Conservation (phyloP, 2,329 filamentous ascomycete species). For the Pseudogymnoascus sp. region DNA sequence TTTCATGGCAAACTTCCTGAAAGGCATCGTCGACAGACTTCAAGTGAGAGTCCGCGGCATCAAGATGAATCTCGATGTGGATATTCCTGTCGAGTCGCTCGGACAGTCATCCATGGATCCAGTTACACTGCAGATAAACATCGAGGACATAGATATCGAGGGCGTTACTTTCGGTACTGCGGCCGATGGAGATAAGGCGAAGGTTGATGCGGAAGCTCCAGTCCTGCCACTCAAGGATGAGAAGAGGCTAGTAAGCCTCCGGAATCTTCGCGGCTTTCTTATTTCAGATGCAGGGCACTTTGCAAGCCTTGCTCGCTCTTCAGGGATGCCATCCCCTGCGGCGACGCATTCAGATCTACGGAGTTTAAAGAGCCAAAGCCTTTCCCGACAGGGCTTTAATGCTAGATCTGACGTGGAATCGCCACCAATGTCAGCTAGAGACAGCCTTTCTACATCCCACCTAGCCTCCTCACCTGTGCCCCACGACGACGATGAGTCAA, state of each 20-base stretch:
- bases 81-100: slow-evolving; percentile 41
- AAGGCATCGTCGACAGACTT: slow-evolving; percentile 65
- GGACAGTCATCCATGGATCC: slow-evolving; percentile 37
- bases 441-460: background rate
- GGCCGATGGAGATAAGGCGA: slow-evolving; percentile 10
- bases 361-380: slow-evolving; percentile 3
- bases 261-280: slow-evolving; percentile 54
- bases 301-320: slow-evolving; percentile 49
- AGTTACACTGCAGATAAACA: slow-evolving; percentile 56
- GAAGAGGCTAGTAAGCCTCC: slow-evolving; percentile 57
- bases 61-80: slow-evolving; percentile 57
- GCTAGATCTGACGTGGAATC: slow-evolving; percentile 3
- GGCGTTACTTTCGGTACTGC: slow-evolving; percentile 47
- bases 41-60: slow-evolving; percentile 60
- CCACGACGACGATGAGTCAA: background rate
- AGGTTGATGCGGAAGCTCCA: background rate
- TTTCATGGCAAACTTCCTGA: slow-evolving; percentile 64
- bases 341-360: slow-evolving; percentile 37
- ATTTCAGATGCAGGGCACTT: slow-evolving; percentile 63
- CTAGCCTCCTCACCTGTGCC: background rate
- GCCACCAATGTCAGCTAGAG: background rate
- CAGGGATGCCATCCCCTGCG: slow-evolving; percentile 51
- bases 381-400: background rate
- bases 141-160: slow-evolving; percentile 59
- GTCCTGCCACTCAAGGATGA: slow-evolving; percentile 45